Evolutionary conservation across 2,329 filamentous ascomycete genomes (phyloP), one percentile per base, ranked within the genome.

Genomic region (Mycogone perniciosa): DNA sequence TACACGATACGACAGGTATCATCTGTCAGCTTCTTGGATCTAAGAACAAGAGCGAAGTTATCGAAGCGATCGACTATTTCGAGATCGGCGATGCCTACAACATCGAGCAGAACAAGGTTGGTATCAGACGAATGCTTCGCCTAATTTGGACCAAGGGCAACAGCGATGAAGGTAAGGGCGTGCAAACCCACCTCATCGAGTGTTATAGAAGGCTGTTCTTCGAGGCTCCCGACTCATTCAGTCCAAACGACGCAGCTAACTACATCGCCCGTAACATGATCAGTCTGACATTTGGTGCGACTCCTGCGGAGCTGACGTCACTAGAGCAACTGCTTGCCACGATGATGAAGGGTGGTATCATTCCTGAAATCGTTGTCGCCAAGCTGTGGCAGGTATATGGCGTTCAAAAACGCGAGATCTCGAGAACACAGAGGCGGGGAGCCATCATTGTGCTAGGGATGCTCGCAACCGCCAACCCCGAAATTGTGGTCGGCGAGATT

Each of bases 101-200:
- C 67, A 86, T 99, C 52, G 88, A 96, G 67, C 89, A 93, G 59
- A 90, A 95, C 64, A 91, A 95, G 67, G 73, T 86, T 37, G 93
- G 95, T 51, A 97, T 99, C 62, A 82, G 92, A 53, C 86, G 90
- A 51, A 99, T 99, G 93, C 77, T 99, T 56, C 85, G 92, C 48
- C 77, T 99, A 20, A 99, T 99, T 67, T 99, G 93, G 93, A 99
- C 93, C 57, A 99, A 99, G 71, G 92, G 93, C 60, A 99, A 97
- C 71, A 97, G 90, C 61, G 93, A 99, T 62, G 95, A 99, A 75
- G 93, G 95, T 61, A 99, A 97, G 71, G 93, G 93, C 50, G 91
- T 99, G 2, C 95, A 99, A 66, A 88, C 88, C 2, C 93, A 99
- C 68, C 77, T 99, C 31, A 96, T 99, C 58, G 93, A 99, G 60